phyloP scores from a whole-genome alignment of 2,329 filamentous ascomycete species.

The Cladosporium sp. region DNA sequence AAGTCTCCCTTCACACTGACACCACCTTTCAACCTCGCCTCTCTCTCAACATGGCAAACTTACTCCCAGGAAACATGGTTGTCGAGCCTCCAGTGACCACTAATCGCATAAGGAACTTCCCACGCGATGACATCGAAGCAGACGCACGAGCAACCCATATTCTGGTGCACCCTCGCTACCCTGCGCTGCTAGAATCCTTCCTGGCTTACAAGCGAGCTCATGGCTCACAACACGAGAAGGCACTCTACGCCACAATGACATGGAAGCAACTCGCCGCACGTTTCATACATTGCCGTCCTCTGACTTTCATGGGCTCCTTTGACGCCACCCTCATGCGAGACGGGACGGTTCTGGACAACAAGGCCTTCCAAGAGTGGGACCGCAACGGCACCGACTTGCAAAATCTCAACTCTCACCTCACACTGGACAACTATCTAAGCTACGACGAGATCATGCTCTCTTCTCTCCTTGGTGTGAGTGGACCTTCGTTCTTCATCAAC shows the following conservation, averaged over 20 bases:
- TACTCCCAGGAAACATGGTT: conserved; percentile 2
- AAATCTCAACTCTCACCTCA: conserved; percentile 24
- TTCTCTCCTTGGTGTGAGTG: conserved; percentile 34
- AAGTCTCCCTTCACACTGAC: background rate
- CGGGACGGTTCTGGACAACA: conserved; percentile 19
- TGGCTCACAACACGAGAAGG: conserved; percentile 31
- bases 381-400: conserved; percentile 29
- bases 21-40: background rate
- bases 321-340: conserved; percentile 35
- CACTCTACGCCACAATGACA: conserved; percentile 29
- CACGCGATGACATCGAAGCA: conserved; percentile 19
- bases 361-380: conserved; percentile 30
- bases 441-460: conserved; percentile 40
- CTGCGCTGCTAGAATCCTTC: conserved; percentile 29
- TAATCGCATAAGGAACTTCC: conserved; percentile 31
- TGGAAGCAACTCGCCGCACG: conserved; percentile 28
- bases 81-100: conserved; percentile 27
- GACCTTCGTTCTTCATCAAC: conserved; percentile 35
- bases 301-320: conserved; percentile 30
- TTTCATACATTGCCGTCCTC: conserved; percentile 33
- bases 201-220: conserved; percentile 33
- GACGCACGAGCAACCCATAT: conserved; percentile 32
- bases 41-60: background rate
- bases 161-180: conserved; percentile 33
- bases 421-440: conserved; percentile 32